Conservation (phyloP, 2,329 filamentous ascomycete genomes). For the Exophiala spinifera region DNA sequence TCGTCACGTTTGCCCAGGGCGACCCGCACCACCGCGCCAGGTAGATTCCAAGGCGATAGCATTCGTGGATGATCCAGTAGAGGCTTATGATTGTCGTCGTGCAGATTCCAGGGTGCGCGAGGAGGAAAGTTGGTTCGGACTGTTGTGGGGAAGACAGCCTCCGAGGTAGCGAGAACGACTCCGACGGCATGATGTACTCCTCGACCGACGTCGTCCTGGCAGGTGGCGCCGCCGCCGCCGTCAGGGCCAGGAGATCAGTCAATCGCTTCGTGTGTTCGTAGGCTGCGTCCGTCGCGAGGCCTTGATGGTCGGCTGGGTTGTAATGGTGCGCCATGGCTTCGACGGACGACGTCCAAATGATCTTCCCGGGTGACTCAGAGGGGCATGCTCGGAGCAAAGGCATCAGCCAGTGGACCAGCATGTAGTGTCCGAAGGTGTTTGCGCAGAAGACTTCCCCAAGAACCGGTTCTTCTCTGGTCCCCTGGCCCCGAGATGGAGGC, state of each 20-base stretch:
- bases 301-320: constrained; percentile 71
- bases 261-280: constrained; percentile 89
- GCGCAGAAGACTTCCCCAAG: constrained; percentile 83
- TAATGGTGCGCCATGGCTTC: constrained; percentile 63
- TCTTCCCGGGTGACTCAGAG: constrained; percentile 54
- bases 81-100: constrained; percentile 78
- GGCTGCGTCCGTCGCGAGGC: constrained; percentile 57
- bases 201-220: constrained; percentile 57
- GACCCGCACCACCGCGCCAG: constrained; percentile 75
- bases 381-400: constrained; percentile 62
- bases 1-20: constrained; percentile 78
- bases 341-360: constrained; percentile 85
- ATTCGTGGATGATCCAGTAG: constrained; percentile 38
- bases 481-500: background rate
- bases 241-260: constrained; percentile 78
- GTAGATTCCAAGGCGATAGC: constrained; percentile 24
- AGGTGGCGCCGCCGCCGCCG: constrained; percentile 54
- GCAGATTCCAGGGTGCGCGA: constrained; percentile 84
- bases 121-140: constrained; percentile 63
- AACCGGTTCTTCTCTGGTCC: constrained; percentile 48
- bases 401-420: constrained; percentile 76
- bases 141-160: constrained; percentile 14
- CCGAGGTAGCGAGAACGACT: constrained; percentile 6
- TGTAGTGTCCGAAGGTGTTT: constrained; percentile 93
- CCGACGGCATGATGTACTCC: constrained; percentile 42